Percentiles rank a stretch among this genome's conserved stretches.
Evolutionary conservation across 2,329 filamentous ascomycete genomes (phyloP).

Genomic region (Hypomyces perniciosus): DNA sequence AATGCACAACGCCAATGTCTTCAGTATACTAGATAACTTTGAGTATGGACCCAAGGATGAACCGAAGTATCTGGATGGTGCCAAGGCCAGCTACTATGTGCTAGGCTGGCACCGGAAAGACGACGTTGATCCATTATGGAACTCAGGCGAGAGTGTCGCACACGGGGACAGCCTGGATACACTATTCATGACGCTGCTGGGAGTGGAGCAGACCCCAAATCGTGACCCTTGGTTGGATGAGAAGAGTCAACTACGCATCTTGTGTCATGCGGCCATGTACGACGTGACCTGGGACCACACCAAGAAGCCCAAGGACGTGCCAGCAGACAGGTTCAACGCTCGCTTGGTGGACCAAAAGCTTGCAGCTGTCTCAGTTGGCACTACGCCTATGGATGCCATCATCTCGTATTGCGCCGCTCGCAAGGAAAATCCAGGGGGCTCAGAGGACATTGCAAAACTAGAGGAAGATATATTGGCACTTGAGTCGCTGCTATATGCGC

Average conservation of each 20-base stretch:
- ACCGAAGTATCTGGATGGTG: conserved; percentile 19
- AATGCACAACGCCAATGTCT: conserved; percentile 35
- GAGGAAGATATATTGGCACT: conserved; percentile 24
- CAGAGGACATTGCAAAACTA: conserved; percentile 15
- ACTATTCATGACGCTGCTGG: conserved; percentile 19
- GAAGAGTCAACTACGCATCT: conserved; percentile 14
- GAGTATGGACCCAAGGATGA: conserved; percentile 18
- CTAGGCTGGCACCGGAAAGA: conserved; percentile 33
- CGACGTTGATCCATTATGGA: conserved; percentile 18
- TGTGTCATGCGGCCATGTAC: conserved; percentile 35
- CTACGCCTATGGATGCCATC: conserved; percentile 33
- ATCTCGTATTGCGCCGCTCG: conserved; percentile 28
- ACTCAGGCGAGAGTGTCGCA: conserved; percentile 1
- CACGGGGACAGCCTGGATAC: conserved; percentile 15
- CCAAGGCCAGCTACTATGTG: conserved; percentile 32
- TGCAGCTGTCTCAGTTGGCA: conserved; percentile 27
- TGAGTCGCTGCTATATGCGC: conserved; percentile 21
- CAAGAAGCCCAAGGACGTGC: conserved; percentile 22
- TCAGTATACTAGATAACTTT: conserved; percentile 36
- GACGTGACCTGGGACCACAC: conserved; percentile 29
- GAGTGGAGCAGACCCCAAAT: not conserved
- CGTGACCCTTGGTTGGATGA: conserved; percentile 14
- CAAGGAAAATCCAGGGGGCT: conserved; percentile 14
- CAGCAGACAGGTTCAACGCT: conserved; percentile 23
- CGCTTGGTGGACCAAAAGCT: conserved; percentile 18